Evolutionary conservation across 2,329 filamentous ascomycete species (phyloP), one percentile per base, ranked within the genome.

Genomic region (Aspergillus sp.): DNA sequence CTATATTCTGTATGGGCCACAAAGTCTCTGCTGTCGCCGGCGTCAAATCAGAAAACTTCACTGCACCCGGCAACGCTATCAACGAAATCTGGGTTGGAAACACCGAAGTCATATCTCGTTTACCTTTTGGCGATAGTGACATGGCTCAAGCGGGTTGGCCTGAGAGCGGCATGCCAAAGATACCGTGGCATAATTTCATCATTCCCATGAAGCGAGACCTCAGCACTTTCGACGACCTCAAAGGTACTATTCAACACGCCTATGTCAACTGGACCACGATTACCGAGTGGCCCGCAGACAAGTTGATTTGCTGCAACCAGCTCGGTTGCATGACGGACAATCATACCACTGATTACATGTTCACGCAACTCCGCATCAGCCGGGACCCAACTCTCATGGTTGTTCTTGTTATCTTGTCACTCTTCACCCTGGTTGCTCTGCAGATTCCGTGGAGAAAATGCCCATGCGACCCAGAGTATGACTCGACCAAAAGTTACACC

Each of bases 101-200:
- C 49, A 55, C 76, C n/a, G 76, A 78, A 60, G 46, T 78, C 23
- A 71, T 77, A 58, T 78, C 76, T 8, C 75, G 74, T 47, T 67
- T 78, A 2, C 76, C 76, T 2, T 78, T 78, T 59, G 74, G 74
- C 1, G 75, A 76, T 59, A 76, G 74, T 8, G 75, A 78, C 52
- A 68, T 77, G 56, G 74, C 69, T 7, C 76, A 78, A 64, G 73
- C 76, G 5, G 69, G 69, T 11, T 77, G 75, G 75, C 72, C 73
- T 1, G 58, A 63, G 6, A 68, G 69, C 9, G 68, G 68, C 30
- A 74, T 69, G 57, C 76, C 76, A 4, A 78, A 78, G 51, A 75
- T 77, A 34, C 74, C 76, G 3, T 78, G 76, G 76, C 74, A 74
- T 66, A 73, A 77, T 19, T 78, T 78, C 41, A 72, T 77, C 46